Conservation (phyloP, 2,329 filamentous ascomycete genomes). For the Passalora sequoiae region DNA sequence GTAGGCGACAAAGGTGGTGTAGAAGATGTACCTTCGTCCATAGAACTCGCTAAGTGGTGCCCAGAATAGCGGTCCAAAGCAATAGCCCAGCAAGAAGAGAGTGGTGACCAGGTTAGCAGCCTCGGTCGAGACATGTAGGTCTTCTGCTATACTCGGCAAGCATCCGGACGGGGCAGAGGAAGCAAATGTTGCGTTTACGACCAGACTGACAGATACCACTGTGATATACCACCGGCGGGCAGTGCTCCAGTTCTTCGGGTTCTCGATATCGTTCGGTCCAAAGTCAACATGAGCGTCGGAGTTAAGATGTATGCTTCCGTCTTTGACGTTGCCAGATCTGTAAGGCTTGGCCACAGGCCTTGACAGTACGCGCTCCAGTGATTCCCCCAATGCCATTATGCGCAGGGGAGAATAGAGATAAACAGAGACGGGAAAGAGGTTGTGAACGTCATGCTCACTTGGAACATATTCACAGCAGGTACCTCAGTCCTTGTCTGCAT, state of each 20-base stretch:
- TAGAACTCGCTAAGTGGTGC: conserved; percentile 63
- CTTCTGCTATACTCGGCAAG: conserved; percentile 37
- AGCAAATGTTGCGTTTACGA: conserved; percentile 53
- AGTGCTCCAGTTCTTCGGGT: conserved; percentile 45
- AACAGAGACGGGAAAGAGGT: not conserved
- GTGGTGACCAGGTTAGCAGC: conserved; percentile 32
- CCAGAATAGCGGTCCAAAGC: conserved; percentile 58
- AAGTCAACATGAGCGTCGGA: conserved; percentile 50
- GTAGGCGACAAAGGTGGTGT: conserved; percentile 37
- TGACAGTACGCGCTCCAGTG: conserved; percentile 45
- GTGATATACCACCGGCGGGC: conserved; percentile 39
- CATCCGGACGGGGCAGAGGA: conserved; percentile 40
- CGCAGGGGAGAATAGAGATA: not conserved
- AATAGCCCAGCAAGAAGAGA: conserved; percentile 43
- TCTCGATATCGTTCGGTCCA: conserved; percentile 47
- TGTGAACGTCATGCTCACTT: not conserved
- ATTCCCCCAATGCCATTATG: conserved; percentile 15
- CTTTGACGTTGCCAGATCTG: conserved; percentile 38
- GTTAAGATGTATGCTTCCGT: conserved; percentile 44
- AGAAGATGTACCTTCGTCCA: conserved; percentile 53
- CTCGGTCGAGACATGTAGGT: conserved; percentile 46
- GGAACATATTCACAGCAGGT: not conserved
- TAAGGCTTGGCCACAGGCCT: conserved; percentile 51
- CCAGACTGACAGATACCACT: conserved; percentile 39
- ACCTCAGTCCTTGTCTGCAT: not conserved